Conservation (phyloP, 345 rosid species). For the Kernera saxatilis region DNA sequence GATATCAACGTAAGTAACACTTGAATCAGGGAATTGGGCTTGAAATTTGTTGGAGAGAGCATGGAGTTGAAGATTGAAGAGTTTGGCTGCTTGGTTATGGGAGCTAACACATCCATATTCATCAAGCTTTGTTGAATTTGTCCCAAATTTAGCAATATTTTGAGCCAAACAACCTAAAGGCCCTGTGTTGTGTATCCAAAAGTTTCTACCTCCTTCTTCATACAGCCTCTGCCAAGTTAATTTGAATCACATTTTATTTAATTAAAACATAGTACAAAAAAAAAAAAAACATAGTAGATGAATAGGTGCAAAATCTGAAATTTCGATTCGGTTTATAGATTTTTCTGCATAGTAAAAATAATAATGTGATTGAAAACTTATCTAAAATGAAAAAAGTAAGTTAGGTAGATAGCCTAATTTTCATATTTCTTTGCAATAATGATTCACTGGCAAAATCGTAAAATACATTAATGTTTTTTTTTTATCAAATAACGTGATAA, state of each 20-base stretch:
- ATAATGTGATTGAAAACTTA: too few relatives aligned
- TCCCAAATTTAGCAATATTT: slow-evolving; percentile 81
- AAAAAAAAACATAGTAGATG: too few relatives aligned
- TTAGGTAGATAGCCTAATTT: too few relatives aligned
- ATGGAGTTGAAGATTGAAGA: slow-evolving; percentile 85
- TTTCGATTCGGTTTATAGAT: too few relatives aligned
- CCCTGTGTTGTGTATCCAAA: slow-evolving; percentile 95
- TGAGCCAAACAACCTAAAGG: slow-evolving; percentile 95
- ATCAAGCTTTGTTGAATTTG: slow-evolving; percentile 77
- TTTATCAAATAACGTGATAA: too few relatives aligned
- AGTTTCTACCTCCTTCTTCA: slow-evolving; percentile 80
- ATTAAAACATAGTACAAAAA: neutral
- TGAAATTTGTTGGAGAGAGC: slow-evolving; percentile 60
- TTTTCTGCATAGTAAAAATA: too few relatives aligned
- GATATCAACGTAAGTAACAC: slow-evolving; percentile 70
- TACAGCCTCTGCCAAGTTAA: slow-evolving; percentile 47
- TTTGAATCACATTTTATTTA: neutral
- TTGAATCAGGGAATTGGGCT: slow-evolving; percentile 57
- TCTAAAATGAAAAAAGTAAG: too few relatives aligned
- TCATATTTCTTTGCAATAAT: too few relatives aligned
- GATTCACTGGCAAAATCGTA: too few relatives aligned
- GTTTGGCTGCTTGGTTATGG: slow-evolving; percentile 86
- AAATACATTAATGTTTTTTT: too few relatives aligned
- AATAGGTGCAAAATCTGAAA: too few relatives aligned
- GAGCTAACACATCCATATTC: slow-evolving; percentile 68